Conservation (phyloP, 78 protist species). For the Dictyostelium citrinum region DNA sequence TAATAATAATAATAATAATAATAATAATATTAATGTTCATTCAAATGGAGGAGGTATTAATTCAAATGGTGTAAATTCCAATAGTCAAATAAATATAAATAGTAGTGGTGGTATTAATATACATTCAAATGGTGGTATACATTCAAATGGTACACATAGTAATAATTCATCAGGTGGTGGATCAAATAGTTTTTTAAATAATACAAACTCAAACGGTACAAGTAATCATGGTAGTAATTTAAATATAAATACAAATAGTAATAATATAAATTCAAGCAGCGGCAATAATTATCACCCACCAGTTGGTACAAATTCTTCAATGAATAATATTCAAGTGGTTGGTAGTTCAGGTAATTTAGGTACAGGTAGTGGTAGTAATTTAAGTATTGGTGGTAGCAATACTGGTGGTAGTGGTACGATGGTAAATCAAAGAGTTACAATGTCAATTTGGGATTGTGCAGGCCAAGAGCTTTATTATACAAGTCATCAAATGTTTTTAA, state of each 20-base stretch:
- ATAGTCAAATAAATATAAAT: background rate
- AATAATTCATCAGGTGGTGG: background rate
- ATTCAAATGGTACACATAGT: background rate
- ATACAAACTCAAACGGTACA: background rate
- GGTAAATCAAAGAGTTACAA: conserved; percentile 31
- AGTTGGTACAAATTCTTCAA: background rate
- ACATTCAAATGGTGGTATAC: background rate
- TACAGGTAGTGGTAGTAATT: background rate
- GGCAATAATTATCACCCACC: background rate
- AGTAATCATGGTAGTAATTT: background rate
- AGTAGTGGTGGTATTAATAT: background rate
- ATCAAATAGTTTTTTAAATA: background rate
- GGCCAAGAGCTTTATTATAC: conserved; percentile 77
- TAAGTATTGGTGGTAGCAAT: background rate
- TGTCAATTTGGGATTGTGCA: conserved; percentile 79
- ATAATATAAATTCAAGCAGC: background rate
- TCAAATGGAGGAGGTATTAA: background rate
- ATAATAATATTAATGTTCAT: background rate
- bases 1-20: too few relatives aligned
- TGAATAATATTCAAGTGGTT: background rate
- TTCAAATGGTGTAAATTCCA: conserved; percentile 8
- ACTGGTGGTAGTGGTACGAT: background rate
- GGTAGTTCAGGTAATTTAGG: background rate
- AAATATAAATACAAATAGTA: background rate
- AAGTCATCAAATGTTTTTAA: conserved; percentile 75